Evolutionary conservation across 768 basidiomycete genomes (phyloP).

Genomic region (Mycena crocata): DNA sequence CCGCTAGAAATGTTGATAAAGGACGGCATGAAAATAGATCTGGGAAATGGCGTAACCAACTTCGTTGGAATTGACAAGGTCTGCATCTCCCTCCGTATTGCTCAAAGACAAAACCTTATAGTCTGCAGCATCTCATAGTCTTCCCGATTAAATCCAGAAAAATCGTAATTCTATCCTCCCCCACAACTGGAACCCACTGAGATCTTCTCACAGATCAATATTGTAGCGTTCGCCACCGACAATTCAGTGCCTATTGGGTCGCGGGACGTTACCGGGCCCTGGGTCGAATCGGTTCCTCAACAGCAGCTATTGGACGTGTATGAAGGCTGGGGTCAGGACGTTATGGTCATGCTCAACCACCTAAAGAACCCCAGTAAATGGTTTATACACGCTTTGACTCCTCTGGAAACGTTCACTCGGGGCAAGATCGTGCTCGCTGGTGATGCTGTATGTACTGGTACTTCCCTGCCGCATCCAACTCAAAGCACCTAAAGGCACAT

Average conservation of each 20-base stretch:
- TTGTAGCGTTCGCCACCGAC: constrained; percentile 56
- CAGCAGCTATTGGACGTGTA: constrained; percentile 56
- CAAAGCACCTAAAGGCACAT: constrained; percentile 54
- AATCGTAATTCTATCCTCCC: constrained; percentile 43
- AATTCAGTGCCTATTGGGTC: constrained; percentile 40
- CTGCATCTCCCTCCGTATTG: neutral
- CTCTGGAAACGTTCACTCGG: constrained; percentile 55
- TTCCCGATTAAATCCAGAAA: constrained; percentile 58
- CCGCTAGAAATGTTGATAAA: constrained; percentile 49
- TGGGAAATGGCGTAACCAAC: constrained; percentile 49
- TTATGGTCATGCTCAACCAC: constrained; percentile 51
- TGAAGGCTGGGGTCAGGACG: constrained; percentile 62
- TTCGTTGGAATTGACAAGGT: constrained; percentile 62
- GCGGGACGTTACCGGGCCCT: constrained; percentile 45
- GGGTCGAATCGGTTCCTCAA: constrained; percentile 54
- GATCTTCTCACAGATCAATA: constrained; percentile 51
- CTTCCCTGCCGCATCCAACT: neutral
- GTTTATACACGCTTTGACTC: constrained; percentile 62
- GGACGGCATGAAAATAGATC: constrained; percentile 55
- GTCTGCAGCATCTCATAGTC: constrained; percentile 60
- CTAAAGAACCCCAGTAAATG: constrained; percentile 60
- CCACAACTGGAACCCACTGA: neutral
- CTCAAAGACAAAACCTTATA: neutral
- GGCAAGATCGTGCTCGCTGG: constrained; percentile 61
- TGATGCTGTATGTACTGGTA: constrained; percentile 56